Evolutionary conservation across 1,139 yeast genomes (phyloP).

Genomic region (Fermentozyma sake): DNA sequence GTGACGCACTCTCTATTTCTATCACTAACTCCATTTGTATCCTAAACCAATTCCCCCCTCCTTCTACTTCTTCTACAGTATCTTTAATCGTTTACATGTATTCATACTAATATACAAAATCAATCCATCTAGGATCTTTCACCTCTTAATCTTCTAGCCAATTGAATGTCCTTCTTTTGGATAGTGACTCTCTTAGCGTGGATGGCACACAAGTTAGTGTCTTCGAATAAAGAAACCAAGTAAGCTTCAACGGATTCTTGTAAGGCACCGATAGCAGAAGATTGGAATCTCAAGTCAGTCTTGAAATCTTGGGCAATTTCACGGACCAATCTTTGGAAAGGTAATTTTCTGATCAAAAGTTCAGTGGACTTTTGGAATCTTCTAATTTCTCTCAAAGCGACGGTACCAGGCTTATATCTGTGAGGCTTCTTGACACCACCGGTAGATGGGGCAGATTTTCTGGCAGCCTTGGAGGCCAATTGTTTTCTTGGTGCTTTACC

Average conservation of each 20-base stretch:
- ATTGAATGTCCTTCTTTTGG: slow-evolving; percentile 98
- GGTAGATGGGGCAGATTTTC: slow-evolving; percentile 96
- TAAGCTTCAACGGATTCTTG: slow-evolving; percentile 99
- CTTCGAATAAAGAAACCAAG: slow-evolving; percentile 85
- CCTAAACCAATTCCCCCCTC: not conserved
- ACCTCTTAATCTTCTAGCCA: slow-evolving; percentile 99
- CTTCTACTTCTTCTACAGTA: not conserved
- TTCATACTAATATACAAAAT: slow-evolving; percentile 7
- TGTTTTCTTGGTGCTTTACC: slow-evolving; percentile 99
- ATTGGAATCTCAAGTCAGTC: slow-evolving; percentile 96
- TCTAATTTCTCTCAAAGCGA: slow-evolving; percentile 98
- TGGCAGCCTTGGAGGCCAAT: slow-evolving; percentile 97
- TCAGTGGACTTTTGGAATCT: slow-evolving; percentile 98
- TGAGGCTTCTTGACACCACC: slow-evolving; percentile 99
- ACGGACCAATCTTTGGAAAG: slow-evolving; percentile 98
- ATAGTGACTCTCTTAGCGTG: slow-evolving; percentile 99
- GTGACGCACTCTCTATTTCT: too few relatives aligned
- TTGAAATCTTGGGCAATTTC: slow-evolving; percentile 98
- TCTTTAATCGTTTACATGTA: slow-evolving; percentile 2
- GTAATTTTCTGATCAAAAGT: slow-evolving; percentile 93
- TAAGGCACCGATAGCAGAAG: slow-evolving; percentile 97
- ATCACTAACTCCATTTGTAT: too few relatives aligned
- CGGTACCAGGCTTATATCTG: slow-evolving; percentile 99
- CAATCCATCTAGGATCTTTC: slow-evolving; percentile 60
- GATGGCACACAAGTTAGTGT: slow-evolving; percentile 97